These are phyloP conservation scores for Heritiera fomes DNA, from an alignment of 345 rosid species.

Conservation along the genomic window DNA sequence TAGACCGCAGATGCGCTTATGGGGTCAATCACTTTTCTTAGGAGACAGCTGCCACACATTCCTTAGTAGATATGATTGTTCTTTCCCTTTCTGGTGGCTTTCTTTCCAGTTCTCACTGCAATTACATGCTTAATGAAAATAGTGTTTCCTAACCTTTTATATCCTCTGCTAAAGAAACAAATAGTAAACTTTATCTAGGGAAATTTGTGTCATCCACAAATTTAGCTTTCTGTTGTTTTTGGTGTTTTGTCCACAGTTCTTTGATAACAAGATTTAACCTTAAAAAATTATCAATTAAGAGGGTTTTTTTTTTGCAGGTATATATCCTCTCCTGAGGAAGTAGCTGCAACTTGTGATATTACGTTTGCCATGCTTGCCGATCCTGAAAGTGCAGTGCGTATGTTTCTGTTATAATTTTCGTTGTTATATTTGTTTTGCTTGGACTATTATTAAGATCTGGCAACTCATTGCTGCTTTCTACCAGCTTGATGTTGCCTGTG, in stretches of 20 bases:
- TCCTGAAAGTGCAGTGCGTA: slow-evolving; percentile 99
- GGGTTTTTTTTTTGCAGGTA: slow-evolving; percentile 42
- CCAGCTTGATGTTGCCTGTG: slow-evolving; percentile 85
- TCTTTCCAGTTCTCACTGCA: neutral
- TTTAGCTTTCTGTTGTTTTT: slow-evolving; percentile 2
- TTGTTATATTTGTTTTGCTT: slow-evolving; percentile 17
- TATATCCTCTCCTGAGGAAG: slow-evolving; percentile 82
- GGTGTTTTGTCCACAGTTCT: neutral
- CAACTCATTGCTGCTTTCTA: slow-evolving; percentile 29
- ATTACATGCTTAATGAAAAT: neutral
- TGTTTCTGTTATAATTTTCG: slow-evolving; percentile 36
- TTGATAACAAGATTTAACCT: neutral
- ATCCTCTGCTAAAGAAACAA: neutral
- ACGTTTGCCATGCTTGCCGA: slow-evolving; percentile 94
- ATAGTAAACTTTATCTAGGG: neutral
- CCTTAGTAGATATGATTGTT: neutral
- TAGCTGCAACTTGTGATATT: slow-evolving; percentile 80
- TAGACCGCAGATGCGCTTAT: neutral
- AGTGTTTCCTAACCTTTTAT: neutral
- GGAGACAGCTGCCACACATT: neutral
- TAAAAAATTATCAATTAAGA: neutral
- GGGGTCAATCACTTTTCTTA: neutral
- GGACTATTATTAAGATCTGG: slow-evolving; percentile 12
- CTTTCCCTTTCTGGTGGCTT: neutral
- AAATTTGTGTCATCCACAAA: neutral